Evolutionary conservation across 495 filamentous ascomycete species (phyloP).

Genomic region (Tuber magnatum): DNA sequence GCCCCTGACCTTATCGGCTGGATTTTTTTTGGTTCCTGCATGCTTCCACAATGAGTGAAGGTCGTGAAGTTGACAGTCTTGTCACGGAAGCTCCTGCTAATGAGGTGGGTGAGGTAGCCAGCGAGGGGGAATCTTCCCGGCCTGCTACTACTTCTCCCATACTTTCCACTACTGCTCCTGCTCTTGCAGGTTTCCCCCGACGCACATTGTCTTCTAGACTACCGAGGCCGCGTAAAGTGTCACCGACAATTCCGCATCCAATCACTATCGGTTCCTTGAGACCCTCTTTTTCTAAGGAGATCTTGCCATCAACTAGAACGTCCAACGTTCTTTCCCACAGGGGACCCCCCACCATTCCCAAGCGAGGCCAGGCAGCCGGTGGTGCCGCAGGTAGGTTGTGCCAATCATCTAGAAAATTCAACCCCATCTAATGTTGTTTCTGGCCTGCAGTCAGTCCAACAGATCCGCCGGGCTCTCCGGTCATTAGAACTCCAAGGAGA

Average conservation of each 20-base stretch:
- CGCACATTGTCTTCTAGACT: slow-evolving; percentile 29
- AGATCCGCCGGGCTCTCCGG: slow-evolving; percentile 14
- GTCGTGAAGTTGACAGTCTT: slow-evolving; percentile 1
- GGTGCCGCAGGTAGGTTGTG: background rate
- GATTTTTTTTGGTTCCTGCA: background rate
- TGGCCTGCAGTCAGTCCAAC: background rate
- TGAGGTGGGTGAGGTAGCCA: background rate
- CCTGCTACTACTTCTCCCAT: background rate
- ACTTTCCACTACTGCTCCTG: background rate
- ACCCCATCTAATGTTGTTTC: background rate
- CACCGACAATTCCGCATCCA: slow-evolving; percentile 13
- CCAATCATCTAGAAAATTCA: background rate
- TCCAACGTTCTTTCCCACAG: slow-evolving; percentile 4
- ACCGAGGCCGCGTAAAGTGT: slow-evolving; percentile 31
- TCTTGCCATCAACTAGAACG: background rate
- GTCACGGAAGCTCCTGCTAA: background rate
- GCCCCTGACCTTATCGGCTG: background rate
- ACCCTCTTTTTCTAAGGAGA: slow-evolving; percentile 23
- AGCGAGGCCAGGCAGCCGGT: background rate
- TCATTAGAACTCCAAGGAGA: slow-evolving; percentile 13
- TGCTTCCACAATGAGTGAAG: slow-evolving; percentile 4
- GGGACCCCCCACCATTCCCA: slow-evolving; percentile 4
- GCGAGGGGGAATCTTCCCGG: background rate
- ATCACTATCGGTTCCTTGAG: slow-evolving; percentile 27
- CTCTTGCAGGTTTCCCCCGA: background rate